Base-by-base conservation (phyloP, 371 early-diverging fungal species). In the Mucor plumbeus region DNA sequence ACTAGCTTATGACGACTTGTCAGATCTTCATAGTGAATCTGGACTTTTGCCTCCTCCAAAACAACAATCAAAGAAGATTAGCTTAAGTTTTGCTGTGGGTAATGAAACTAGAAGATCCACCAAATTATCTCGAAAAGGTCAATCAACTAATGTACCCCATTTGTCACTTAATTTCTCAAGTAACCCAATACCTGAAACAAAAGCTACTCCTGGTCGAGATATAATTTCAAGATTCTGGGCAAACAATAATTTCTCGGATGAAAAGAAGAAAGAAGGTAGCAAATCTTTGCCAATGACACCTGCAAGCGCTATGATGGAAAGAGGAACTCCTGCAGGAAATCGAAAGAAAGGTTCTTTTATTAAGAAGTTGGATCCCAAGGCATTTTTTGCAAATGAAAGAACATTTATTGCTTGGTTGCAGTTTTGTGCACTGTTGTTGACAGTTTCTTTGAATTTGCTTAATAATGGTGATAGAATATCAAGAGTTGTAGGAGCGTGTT, bases 381-480 rank as follows among this genome's bases (percentile, higher is more conserved):
- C 93, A 33, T 94, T 93, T 76, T 94, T 97, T 80, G 95, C 97
- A 31, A 97, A 97, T 71, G 97, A 97, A 77, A 85, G 97, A 62
- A 97, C 97, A 0, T 96, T 94, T 71, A 85, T 97, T 64, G 86
- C 87, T 38, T 96, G 97, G 97, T 84, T 95, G 47, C 92, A 92
- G 58, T 85, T 90, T 48, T 87, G 90, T 69, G 88, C 90, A 40
- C 69, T 90, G 33, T 67, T 93, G 26, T 83, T 92, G 34, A 90
- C 88, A 5, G 82, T 93, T 14, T 88, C 90, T 10, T 76, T 93
- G 62, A 92, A 88, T 43, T 73, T 94, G 56, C 61, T 93, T 21
- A 93, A 92, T 73, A 90, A 88, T 79, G 91, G 91, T 36, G 83
- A 87, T 65, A 61, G 69, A 63, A 77, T 77, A 7, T 78, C 79